Evolutionary conservation across 2,329 filamentous ascomycete genomes (phyloP).

Genomic region (Aspergillus sp.): DNA sequence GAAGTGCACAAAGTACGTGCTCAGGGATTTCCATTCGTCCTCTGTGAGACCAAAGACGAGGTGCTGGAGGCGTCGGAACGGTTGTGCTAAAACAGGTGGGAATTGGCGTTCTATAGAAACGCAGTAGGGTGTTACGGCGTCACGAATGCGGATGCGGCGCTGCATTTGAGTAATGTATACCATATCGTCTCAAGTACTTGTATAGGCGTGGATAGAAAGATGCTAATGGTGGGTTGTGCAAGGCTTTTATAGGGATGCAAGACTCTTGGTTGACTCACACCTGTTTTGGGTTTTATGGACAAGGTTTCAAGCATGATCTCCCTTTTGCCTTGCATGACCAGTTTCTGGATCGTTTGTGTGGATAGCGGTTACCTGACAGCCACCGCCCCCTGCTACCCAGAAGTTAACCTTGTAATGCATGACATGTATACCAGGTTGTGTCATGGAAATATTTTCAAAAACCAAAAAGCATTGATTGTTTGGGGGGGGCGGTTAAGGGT

Average conservation of each 20-base stretch:
- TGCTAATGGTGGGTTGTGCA: background rate
- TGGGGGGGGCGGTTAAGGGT: no score
- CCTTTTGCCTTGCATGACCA: no score
- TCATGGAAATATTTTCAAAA: no score
- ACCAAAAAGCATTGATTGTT: no score
- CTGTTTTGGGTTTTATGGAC: background rate
- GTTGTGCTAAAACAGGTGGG: background rate
- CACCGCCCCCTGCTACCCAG: no score
- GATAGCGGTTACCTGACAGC: no score
- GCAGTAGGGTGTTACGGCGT: no score
- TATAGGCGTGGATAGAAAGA: background rate
- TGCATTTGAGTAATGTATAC: background rate
- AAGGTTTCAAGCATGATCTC: background rate
- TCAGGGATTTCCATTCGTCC: background rate
- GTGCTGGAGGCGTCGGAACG: background rate
- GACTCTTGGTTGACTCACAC: background rate
- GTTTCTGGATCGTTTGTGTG: no score
- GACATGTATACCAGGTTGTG: no score
- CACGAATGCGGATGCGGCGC: background rate
- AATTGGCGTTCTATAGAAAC: no score
- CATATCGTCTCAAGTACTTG: background rate
- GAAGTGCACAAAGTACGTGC: background rate
- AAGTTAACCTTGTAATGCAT: no score
- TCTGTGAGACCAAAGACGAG: background rate
- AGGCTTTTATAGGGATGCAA: background rate